A percentile compares a stretch with the other conserved stretches of the same genome.
These are phyloP conservation scores for Phytophthora hibernalis DNA, from an alignment of 352 stramenopile genomes.

Conservation along the genomic window DNA sequence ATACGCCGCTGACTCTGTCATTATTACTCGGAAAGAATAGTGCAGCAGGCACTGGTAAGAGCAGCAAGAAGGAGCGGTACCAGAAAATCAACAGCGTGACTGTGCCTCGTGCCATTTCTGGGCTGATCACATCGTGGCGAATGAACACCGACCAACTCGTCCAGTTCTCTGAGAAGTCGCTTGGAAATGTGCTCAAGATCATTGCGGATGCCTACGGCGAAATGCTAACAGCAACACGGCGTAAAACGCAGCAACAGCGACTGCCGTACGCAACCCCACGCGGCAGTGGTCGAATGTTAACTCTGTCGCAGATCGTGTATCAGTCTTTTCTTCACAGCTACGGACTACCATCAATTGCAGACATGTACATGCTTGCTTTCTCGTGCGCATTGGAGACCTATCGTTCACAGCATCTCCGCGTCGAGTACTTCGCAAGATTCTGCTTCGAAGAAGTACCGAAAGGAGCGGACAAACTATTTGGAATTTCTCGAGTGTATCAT, in stretches of 20 bases:
- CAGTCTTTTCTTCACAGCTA: conserved; percentile 86
- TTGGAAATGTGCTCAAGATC: conserved; percentile 67
- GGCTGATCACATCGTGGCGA: conserved; percentile 83
- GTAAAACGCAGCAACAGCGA: conserved; percentile 49
- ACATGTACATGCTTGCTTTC: conserved; percentile 83
- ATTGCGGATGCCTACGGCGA: conserved; percentile 82
- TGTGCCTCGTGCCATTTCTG: conserved; percentile 67
- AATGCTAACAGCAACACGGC: conserved; percentile 61
- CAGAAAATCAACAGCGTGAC: conserved; percentile 77
- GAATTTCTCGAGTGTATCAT: conserved; percentile 85
- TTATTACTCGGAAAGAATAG: conserved; percentile 49
- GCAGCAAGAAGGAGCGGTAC: conserved; percentile 63
- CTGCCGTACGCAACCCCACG: conserved; percentile 31
- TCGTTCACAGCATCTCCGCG: conserved; percentile 67
- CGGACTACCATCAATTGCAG: conserved; percentile 75
- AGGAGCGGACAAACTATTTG: conserved; percentile 66
- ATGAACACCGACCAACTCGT: conserved; percentile 83
- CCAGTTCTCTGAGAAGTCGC: conserved; percentile 82
- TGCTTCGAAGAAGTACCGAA: conserved; percentile 77
- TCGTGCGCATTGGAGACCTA: conserved; percentile 76
- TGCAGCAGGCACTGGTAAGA: conserved; percentile 13
- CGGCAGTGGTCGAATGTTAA: conserved; percentile 42
- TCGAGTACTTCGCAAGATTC: conserved; percentile 80
- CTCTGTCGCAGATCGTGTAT: conserved; percentile 79
- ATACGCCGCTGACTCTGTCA: conserved; percentile 56